Evolutionary conservation across 352 stramenopile genomes (phyloP).

Genomic region (Hyaloperonospora arabidopsidis): DNA sequence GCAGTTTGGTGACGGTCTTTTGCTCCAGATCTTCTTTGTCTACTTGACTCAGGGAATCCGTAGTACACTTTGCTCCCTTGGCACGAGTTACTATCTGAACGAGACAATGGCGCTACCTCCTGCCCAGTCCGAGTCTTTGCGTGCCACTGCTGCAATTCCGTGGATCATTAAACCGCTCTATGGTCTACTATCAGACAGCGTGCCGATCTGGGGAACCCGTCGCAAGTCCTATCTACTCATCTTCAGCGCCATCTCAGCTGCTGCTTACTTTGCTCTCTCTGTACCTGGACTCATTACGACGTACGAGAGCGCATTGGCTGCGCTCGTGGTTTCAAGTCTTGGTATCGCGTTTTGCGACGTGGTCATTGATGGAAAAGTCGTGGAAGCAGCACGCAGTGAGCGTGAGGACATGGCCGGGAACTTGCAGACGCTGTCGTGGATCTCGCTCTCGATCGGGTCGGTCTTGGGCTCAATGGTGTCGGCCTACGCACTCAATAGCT

Average conservation of each 20-base stretch:
- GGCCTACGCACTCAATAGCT: slow-evolving; percentile 44
- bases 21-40: slow-evolving; percentile 79
- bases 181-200: slow-evolving; percentile 67
- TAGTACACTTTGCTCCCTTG: slow-evolving; percentile 65
- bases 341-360: slow-evolving; percentile 77
- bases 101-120: slow-evolving; percentile 60
- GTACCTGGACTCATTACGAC: slow-evolving; percentile 47
- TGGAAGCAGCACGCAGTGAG: slow-evolving; percentile 61
- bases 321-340: slow-evolving; percentile 67
- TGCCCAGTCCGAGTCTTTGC: slow-evolving; percentile 57
- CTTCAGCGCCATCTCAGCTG: slow-evolving; percentile 50
- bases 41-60: slow-evolving; percentile 78
- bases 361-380: slow-evolving; percentile 73
- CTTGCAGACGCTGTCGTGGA: slow-evolving; percentile 72
- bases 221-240: slow-evolving; percentile 78
- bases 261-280: slow-evolving; percentile 54
- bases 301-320: slow-evolving; percentile 43
- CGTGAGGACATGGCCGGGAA: slow-evolving; percentile 67
- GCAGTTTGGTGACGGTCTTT: slow-evolving; percentile 57
- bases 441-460: slow-evolving; percentile 62
- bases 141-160: slow-evolving; percentile 57
- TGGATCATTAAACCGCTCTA: slow-evolving; percentile 82
- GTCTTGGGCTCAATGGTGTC: slow-evolving; percentile 67
- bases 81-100: slow-evolving; percentile 76
- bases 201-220: slow-evolving; percentile 62